Conservation (phyloP, 495 filamentous ascomycete species). For the Amphirosellinia nigrospora region DNA sequence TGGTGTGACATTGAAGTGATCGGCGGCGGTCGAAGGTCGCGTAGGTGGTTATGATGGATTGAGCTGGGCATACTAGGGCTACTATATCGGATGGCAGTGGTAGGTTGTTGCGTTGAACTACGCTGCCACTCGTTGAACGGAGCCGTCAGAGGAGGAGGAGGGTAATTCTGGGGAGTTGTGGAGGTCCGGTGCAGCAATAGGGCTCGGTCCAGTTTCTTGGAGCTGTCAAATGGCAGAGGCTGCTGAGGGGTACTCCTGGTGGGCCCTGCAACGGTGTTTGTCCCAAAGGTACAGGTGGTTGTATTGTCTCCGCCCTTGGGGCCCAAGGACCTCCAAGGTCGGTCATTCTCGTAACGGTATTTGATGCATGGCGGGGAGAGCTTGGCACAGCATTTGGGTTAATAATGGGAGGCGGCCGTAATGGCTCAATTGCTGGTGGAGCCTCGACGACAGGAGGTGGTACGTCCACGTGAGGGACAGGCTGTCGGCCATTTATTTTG, state of each 20-base stretch:
- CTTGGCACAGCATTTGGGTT: slow-evolving; percentile 25
- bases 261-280: slow-evolving; percentile 33
- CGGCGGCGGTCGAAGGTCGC: slow-evolving; percentile 49
- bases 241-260: slow-evolving; percentile 31
- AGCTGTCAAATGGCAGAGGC: slow-evolving; percentile 32
- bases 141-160: slow-evolving; percentile 42
- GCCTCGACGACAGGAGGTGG: slow-evolving; percentile 37
- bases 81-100: slow-evolving; percentile 47
- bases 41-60: slow-evolving; percentile 51
- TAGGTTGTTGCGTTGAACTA: slow-evolving; percentile 41
- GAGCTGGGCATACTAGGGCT: slow-evolving; percentile 32
- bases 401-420: slow-evolving; percentile 36
- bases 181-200: slow-evolving; percentile 37
- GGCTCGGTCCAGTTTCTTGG: slow-evolving; percentile 33
- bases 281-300: slow-evolving; percentile 25
- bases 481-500: slow-evolving; percentile 51
- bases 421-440: slow-evolving; percentile 43
- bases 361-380: slow-evolving; percentile 29
- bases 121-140: slow-evolving; percentile 42
- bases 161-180: slow-evolving; percentile 47
- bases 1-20: slow-evolving; percentile 47
- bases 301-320: slow-evolving; percentile 28
- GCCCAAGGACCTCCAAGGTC: slow-evolving; percentile 35
- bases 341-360: slow-evolving; percentile 31
- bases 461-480: slow-evolving; percentile 39